Evolutionary conservation across 306 rosid species (phyloP).

Genomic region (Alnus rubra): DNA sequence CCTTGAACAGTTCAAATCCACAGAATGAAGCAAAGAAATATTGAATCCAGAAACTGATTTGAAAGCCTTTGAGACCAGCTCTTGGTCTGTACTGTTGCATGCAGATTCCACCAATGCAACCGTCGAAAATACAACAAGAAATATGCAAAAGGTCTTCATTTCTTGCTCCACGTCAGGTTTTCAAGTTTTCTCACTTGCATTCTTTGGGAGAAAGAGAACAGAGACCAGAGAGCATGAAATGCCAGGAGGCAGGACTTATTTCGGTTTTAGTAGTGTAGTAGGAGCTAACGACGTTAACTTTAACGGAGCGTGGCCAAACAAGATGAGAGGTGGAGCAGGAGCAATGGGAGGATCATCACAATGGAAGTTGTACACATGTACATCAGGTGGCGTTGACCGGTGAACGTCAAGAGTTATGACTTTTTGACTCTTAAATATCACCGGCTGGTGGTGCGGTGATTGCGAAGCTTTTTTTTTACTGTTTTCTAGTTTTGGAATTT

Average conservation of each 20-base stretch:
- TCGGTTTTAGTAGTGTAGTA: constrained; percentile 19
- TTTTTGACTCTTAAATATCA: constrained; percentile 3
- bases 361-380: background rate
- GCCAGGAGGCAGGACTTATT: too few relatives aligned
- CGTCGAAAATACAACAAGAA: constrained; percentile 43
- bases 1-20: constrained; percentile 45
- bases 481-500: background rate
- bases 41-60: constrained; percentile 64
- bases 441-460: constrained; percentile 40
- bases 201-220: constrained; percentile 1
- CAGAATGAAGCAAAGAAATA: constrained; percentile 41
- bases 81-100: constrained; percentile 54
- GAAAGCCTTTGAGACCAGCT: constrained; percentile 56
- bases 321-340: constrained; percentile 8
- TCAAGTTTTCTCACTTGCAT: constrained; percentile 4
- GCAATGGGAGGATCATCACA: too few relatives aligned
- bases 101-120: constrained; percentile 41
- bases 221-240: too few relatives aligned
- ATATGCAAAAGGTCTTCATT: constrained; percentile 35
- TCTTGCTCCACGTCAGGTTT: background rate
- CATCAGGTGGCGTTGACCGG: constrained; percentile 46
- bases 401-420: background rate
- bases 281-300: constrained; percentile 38
- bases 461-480: constrained; percentile 26
- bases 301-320: constrained; percentile 37